phyloP scores from a whole-genome alignment of 2,329 filamentous ascomycete species.

The Thielaviopsis ethacetica region DNA sequence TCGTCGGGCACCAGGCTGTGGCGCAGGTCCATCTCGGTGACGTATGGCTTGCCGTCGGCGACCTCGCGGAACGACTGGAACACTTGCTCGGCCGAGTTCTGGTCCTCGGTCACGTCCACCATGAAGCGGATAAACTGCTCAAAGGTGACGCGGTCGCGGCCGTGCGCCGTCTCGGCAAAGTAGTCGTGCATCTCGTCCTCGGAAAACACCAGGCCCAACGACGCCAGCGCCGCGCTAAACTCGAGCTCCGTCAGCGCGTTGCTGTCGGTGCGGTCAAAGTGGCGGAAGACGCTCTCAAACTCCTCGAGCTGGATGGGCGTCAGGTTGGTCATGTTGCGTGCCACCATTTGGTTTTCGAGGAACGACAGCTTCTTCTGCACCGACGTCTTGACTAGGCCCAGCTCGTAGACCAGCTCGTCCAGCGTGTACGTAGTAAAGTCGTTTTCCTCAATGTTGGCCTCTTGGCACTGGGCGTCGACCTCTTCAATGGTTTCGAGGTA shows the following conservation, averaged over 20 bases:
- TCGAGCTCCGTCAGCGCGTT: constrained; percentile 88
- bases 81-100: constrained; percentile 96
- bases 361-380: constrained; percentile 95
- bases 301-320: constrained; percentile 97
- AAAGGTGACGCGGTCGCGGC: constrained; percentile 70
- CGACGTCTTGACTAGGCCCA: constrained; percentile 76
- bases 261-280: constrained; percentile 86
- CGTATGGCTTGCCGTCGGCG: constrained; percentile 95
- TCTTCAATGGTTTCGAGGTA: constrained; percentile 78
- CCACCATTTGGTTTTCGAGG: constrained; percentile 96
- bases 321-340: constrained; percentile 94
- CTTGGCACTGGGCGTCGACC: constrained; percentile 75
- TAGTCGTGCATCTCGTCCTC: constrained; percentile 97
- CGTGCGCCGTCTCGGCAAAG: constrained; percentile 73
- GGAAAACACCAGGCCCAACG: constrained; percentile 85
- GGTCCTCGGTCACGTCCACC: constrained; percentile 97
- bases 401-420: constrained; percentile 87
- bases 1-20: constrained; percentile 94
- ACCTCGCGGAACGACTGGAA: constrained; percentile 97
- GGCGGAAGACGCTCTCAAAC: constrained; percentile 94
- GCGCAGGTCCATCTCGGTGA: constrained; percentile 90
- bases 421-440: constrained; percentile 99
- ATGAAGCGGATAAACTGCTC: constrained; percentile 99
- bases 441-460: constrained; percentile 98
- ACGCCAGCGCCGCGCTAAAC: constrained; percentile 91